These are phyloP conservation scores for Mortierella sp. DNA, from an alignment of 371 early-diverging fungal genomes.

Conservation along the genomic window DNA sequence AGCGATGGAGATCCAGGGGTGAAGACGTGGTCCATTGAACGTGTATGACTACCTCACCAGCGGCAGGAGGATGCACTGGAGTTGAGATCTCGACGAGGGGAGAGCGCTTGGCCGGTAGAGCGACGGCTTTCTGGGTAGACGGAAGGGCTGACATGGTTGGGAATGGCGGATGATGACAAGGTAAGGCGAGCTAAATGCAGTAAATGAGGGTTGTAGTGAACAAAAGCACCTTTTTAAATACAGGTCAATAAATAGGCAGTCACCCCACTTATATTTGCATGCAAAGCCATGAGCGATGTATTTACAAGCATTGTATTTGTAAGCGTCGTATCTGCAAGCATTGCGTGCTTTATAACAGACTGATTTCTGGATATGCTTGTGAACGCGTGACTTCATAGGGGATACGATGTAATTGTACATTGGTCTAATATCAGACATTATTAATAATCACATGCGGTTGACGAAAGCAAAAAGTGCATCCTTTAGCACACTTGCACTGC, in stretches of 20 bases:
- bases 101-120: constrained; percentile 25
- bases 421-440: background rate
- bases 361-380: background rate
- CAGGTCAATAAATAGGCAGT: background rate
- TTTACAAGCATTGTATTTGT: background rate
- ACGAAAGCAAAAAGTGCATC: background rate
- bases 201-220: background rate
- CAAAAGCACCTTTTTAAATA: background rate
- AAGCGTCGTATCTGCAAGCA: constrained; percentile 2
- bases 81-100: constrained; percentile 22
- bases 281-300: no score
- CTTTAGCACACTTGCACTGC: no score
- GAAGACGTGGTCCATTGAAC: constrained; percentile 29
- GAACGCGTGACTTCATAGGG: background rate
- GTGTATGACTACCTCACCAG: constrained; percentile 26
- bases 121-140: constrained; percentile 25
- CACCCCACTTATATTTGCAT: background rate
- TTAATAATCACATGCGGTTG: background rate
- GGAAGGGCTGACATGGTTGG: constrained; percentile 28
- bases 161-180: background rate
- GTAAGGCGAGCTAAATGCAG: background rate
- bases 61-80: constrained; percentile 27
- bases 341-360: constrained; percentile 1
- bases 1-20: constrained; percentile 31
- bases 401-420: background rate